Percentiles rank a stretch among this genome's conserved stretches.
Conservation (phyloP, 2,329 filamentous ascomycete species). For the Chrysoporthe puriensis region DNA sequence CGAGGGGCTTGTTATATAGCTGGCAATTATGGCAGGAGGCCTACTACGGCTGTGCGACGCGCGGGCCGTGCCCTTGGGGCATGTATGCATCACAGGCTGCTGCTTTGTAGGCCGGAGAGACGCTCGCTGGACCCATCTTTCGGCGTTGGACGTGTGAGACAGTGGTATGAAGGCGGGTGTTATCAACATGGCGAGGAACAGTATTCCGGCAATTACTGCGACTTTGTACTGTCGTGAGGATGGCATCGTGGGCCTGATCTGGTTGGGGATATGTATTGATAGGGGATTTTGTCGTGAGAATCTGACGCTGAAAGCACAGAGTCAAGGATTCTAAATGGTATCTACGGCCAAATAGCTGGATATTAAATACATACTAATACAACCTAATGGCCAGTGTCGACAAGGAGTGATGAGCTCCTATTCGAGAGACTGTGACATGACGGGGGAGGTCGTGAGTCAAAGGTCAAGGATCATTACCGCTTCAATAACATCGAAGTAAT, state of each 20-base stretch:
- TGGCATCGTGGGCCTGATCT: background rate
- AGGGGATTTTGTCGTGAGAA: too few species aligned
- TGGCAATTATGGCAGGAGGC: background rate
- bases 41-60: background rate
- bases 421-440: too few species aligned
- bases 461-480: too few species aligned
- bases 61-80: background rate
- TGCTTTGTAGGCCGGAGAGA: background rate
- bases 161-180: background rate
- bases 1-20: too few species aligned
- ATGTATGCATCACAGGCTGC: background rate
- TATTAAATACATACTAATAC: too few species aligned
- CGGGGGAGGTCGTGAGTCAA: too few species aligned
- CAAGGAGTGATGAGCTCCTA: too few species aligned
- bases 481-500: too few species aligned
- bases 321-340: too few species aligned
- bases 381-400: too few species aligned
- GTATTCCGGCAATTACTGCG: background rate
- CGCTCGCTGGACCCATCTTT: background rate
- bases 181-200: background rate
- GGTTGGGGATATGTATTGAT: background rate
- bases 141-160: background rate
- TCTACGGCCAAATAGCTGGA: too few species aligned
- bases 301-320: too few species aligned
- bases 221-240: background rate